phyloP scores from a whole-genome alignment of 2,329 filamentous ascomycete genomes.

The Claviceps sp. region DNA sequence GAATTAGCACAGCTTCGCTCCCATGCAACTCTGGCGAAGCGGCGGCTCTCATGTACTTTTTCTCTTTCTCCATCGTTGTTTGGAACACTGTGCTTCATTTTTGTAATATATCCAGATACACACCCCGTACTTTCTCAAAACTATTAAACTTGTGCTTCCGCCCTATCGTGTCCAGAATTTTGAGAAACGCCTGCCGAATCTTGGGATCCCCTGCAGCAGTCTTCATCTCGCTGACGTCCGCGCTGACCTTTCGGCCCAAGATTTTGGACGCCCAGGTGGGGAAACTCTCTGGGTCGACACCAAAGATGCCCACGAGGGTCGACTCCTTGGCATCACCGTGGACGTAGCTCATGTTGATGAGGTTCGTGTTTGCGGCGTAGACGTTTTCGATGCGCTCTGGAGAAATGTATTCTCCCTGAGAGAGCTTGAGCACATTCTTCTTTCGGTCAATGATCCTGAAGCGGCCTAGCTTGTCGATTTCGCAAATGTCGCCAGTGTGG shows the following conservation, averaged over 20 bases:
- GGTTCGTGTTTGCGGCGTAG: constrained; percentile 67
- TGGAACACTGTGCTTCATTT: too few species aligned
- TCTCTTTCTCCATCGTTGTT: too few species aligned
- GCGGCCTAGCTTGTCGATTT: constrained; percentile 72
- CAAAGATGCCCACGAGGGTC: constrained; percentile 74
- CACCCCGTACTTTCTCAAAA: constrained; percentile 70
- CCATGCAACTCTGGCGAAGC: too few species aligned
- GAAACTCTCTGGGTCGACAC: constrained; percentile 74
- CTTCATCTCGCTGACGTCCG: constrained; percentile 55
- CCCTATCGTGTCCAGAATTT: constrained; percentile 65
- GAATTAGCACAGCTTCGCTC: too few species aligned
- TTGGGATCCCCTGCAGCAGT: constrained; percentile 54
- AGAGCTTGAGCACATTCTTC: constrained; percentile 98
- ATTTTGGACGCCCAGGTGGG: constrained; percentile 68
- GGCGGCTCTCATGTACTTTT: too few species aligned
- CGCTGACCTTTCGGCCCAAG: constrained; percentile 50
- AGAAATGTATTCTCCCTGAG: constrained; percentile 95
- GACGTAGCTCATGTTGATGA: constrained; percentile 71
- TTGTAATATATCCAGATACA: constrained; percentile 48
- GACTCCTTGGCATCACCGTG: constrained; percentile 81
- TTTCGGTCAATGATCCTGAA: constrained; percentile 90
- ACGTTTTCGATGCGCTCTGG: constrained; percentile 96
- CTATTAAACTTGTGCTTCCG: constrained; percentile 82
- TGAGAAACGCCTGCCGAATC: constrained; percentile 62
- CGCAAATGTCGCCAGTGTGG: constrained; percentile 83